Base-by-base conservation (phyloP, 179 eudicot genomes). In the Dionaea muscipula region DNA sequence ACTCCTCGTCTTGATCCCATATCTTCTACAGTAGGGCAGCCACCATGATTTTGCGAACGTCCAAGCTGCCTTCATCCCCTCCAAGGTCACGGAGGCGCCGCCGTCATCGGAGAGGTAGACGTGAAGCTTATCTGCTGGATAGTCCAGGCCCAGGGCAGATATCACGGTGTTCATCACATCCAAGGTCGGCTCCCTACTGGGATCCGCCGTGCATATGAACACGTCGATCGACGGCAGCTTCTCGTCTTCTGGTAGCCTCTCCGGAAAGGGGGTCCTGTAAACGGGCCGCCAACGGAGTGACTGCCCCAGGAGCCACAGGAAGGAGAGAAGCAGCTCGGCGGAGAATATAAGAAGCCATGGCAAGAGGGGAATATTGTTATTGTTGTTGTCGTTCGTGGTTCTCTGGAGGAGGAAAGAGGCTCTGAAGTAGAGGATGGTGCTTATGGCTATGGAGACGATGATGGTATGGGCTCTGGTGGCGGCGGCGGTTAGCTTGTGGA, bases 91-190 rank as follows among this genome's bases (percentile, higher is more conserved):
- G 14, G 54, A 16, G 28, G 77, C 65, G 5, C 81, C 79, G 0
- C 75, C 80, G 48, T 82, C 88, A 55, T 82, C 88, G 0, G 84
- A 79, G 2, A 82, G 45, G 70, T 82, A 82, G 22, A 79, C 81
- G 26, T 48, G 25, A 7, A 82, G 57, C 63, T 82, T 82, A 4
- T 70, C 52, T 0, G 67, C 25, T 3, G 84, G 85, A 25, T 79
- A 82, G 25, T 82, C 89, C 40, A 79, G 53, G 0, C 79, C 67
- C 82, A 82, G 67, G 3, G 82, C 82, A 7, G 89, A 82, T 28
- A 82, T 37, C 20, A 82, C 73, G 12, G 89, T 82, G 72, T 82
- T 82, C 80, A 79, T 74, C 11, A 79, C 84, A 9, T 60, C 70
- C 19, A 77, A 4, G 0, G 72, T 48, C 9, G 90, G 85, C 68